These are phyloP conservation scores for Puccinia triticina DNA, from an alignment of 1,284 basidiomycete species.

Conservation along the genomic window DNA sequence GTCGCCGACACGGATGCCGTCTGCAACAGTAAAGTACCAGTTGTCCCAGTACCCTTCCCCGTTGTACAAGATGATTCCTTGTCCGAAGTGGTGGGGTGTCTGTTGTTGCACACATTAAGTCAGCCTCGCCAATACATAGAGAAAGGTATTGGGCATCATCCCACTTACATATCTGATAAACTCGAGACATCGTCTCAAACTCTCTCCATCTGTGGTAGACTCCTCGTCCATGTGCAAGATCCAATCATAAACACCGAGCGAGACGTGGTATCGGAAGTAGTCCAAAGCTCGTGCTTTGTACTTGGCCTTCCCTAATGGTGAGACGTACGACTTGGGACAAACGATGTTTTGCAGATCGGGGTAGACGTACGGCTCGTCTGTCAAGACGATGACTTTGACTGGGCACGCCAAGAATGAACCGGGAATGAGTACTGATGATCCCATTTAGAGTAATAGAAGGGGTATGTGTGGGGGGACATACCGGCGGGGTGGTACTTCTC, in stretches of 20 bases:
- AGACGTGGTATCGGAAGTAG: conserved; percentile 62
- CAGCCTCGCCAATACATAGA: not conserved
- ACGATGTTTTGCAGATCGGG: conserved; percentile 62
- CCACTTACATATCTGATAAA: conserved; percentile 59
- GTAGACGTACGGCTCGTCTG: conserved; percentile 62
- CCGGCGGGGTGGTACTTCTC: conserved; percentile 62
- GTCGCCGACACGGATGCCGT: conserved; percentile 62
- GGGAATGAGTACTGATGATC: not conserved
- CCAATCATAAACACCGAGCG: conserved; percentile 62
- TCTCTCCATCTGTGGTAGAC: conserved; percentile 62
- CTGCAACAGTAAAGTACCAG: conserved; percentile 63
- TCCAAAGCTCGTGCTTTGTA: conserved; percentile 63
- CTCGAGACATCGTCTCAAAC: conserved; percentile 61
- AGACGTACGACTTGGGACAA: conserved; percentile 62
- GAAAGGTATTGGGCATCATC: too few species aligned
- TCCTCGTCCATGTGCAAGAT: conserved; percentile 62
- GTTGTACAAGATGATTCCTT: conserved; percentile 63
- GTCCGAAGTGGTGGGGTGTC: conserved; percentile 62
- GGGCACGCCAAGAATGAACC: not conserved
- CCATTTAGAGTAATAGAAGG: too few species aligned
- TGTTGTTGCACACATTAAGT: conserved; percentile 34
- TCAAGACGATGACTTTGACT: conserved; percentile 61
- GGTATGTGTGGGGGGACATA: too few species aligned
- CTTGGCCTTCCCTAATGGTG: conserved; percentile 61
- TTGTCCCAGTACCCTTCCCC: conserved; percentile 62